phyloP scores from a whole-genome alignment of 139 green algal genomes.

The Chlorella sp. region DNA sequence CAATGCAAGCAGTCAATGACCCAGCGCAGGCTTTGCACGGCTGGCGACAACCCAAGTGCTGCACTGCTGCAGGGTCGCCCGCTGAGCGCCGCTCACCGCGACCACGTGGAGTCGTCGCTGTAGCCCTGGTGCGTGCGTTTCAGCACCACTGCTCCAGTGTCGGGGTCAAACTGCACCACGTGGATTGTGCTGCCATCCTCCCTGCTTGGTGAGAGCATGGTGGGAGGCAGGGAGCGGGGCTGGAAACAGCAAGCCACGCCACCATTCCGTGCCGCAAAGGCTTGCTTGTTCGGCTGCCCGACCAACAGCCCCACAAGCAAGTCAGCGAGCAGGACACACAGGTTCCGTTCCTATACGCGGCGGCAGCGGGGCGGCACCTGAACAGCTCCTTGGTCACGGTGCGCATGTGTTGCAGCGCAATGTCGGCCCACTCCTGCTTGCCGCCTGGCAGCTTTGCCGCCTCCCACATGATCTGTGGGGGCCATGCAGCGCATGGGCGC shows the following conservation, averaged over 20 bases:
- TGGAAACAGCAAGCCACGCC: not conserved
- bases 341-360: no score
- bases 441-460: not conserved
- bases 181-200: not conserved
- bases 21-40: no score
- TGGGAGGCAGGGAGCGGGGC: not conserved
- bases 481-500: no score
- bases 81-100: not conserved
- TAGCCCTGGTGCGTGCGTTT: not conserved
- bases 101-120: not conserved
- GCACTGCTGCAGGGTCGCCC: not conserved
- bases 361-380: not conserved
- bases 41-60: not conserved
- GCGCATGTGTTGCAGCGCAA: not conserved
- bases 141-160: not conserved
- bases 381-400: not conserved
- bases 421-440: slow-evolving; percentile 11
- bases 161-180: not conserved
- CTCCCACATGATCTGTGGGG: not conserved
- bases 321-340: no score
- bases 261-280: no score
- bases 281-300: no score
- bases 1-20: not conserved
- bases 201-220: not conserved
- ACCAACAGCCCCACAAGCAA: no score